Base-by-base conservation (phyloP, 495 filamentous ascomycete genomes). In the Aspergillus campestris region DNA sequence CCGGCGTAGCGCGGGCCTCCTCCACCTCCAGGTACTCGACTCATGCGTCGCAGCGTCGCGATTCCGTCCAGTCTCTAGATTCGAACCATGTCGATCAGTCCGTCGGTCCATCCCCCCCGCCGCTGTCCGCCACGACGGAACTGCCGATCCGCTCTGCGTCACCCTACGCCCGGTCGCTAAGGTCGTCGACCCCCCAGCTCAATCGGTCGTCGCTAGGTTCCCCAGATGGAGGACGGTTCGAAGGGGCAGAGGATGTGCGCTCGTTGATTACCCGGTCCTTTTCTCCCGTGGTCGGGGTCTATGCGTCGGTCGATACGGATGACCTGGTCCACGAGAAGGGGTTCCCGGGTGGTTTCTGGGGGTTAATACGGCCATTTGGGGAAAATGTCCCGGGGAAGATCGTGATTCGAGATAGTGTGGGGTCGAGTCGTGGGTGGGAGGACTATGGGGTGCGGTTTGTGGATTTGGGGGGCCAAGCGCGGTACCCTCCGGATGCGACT, bases 381-480 rank as follows among this genome's bases (percentile, higher is more conserved):
- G 92, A 98, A 61, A 76, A 73, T 32, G 72, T 98, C 0, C 78
- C 82, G 31, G 92, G 92, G 18, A 92, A 89, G 60, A 84, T 98
- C 30, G 85, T 84, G 12, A 82, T 98, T 33, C 73, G 94, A 44
- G 94, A 98, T 61, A 95, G 89, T 52, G 74, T 84, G 47, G 91
- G 92, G 8, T 78, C 80, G 31, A 87, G 89, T 54, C 78, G 75
- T 51, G 79, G 78, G 29, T 94, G 84, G 72, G 92, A 95, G 27
- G 89, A 97, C 58, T 98, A 87, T 66, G 84, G 86, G 2, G 75
- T 97, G 40, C 83, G 85, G 35, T 95, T 98, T 61, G 79, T 83
- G 5, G 72, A 79, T 39, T 75, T 69, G 40, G 61, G 61, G 43
- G 58, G 53, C 13, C 50, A 59, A 30, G 53, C 42, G 38, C 49